These are phyloP conservation scores for Pharnaceum exiguum DNA, from an alignment of 148 eudicot species.

Conservation along the genomic window DNA sequence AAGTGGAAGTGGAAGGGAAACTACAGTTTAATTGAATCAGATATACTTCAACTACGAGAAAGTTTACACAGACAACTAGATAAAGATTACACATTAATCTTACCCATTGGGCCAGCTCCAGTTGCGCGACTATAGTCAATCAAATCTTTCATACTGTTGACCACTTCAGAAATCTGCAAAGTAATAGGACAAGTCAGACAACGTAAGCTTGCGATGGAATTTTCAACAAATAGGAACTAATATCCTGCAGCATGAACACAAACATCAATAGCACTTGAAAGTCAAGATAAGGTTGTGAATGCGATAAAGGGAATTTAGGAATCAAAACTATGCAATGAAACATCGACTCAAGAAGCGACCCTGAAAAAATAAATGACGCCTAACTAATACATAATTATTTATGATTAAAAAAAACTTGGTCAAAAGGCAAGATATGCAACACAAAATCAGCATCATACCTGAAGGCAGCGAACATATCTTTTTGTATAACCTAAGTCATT, in stretches of 20 bases:
- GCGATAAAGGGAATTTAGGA: neutral
- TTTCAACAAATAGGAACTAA: neutral
- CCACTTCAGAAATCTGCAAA: slow-evolving; percentile 91
- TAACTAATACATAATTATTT: neutral
- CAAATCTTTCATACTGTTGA: slow-evolving; percentile 94
- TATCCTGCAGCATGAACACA: neutral
- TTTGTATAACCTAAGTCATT: slow-evolving; percentile 93
- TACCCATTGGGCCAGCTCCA: slow-evolving; percentile 90
- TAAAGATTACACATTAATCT: slow-evolving; percentile 16
- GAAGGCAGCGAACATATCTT: slow-evolving; percentile 96
- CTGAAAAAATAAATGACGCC: neutral
- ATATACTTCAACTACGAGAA: no score
- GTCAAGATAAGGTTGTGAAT: no score
- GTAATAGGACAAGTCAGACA: neutral
- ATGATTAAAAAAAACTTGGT: neutral
- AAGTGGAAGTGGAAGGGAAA: no score
- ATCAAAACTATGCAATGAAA: neutral
- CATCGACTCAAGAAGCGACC: neutral
- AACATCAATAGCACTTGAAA: no score
- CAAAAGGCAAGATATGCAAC: neutral
- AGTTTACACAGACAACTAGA: neutral
- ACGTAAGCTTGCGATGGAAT: neutral
- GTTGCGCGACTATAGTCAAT: slow-evolving; percentile 83
- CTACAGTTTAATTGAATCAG: no score
- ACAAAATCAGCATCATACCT: slow-evolving; percentile 42